Conservation (phyloP, 225 moss, liverwort and hornwort species). For the Sphagnum tenellum region DNA sequence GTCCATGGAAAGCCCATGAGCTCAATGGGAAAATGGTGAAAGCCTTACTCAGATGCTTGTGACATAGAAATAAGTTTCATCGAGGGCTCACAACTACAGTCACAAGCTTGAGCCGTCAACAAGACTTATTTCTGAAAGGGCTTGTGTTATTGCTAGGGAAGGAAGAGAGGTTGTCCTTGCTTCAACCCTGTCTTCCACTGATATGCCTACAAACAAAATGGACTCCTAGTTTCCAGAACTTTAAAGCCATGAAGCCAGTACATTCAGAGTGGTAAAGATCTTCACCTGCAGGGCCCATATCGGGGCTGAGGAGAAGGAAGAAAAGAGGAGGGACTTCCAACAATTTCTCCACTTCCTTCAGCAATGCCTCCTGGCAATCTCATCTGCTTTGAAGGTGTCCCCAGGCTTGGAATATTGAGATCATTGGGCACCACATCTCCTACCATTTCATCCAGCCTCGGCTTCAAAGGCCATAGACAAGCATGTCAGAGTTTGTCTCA, state of each 20-base stretch:
- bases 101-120: no score
- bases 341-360: constrained; percentile 1
- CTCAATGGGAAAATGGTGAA: no score
- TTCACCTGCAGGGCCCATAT: constrained; percentile 1
- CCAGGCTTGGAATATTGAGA: background rate
- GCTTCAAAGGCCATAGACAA: no score
- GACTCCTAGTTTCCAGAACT: background rate
- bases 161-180: background rate
- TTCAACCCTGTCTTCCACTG: background rate
- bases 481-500: no score
- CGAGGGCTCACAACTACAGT: no score
- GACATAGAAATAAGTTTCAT: no score
- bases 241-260: background rate
- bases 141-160: no score
- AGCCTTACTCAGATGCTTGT: no score
- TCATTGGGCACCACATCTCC: background rate
- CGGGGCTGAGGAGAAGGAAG: background rate
- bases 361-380: background rate
- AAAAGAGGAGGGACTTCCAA: background rate
- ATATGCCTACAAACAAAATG: background rate
- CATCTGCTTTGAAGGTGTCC: background rate
- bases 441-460: no score
- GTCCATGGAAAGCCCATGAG: no score
- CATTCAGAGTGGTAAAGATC: background rate
- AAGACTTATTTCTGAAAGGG: no score